Evolutionary conservation across 1,139 yeast genomes (phyloP), one percentile per base, ranked within the genome.

Genomic region (Candida sp.): DNA sequence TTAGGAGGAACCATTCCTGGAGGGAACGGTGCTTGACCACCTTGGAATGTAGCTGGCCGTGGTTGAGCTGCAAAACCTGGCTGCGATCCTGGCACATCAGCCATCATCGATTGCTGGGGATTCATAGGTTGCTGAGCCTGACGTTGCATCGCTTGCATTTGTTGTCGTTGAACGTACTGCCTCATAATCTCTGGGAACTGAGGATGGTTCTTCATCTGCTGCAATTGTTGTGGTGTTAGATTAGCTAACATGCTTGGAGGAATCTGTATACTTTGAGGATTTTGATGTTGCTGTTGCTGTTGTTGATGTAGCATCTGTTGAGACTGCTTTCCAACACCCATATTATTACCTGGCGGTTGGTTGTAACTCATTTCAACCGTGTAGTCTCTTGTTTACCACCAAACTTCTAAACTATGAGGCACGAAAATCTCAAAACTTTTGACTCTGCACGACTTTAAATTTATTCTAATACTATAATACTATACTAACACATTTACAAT

Each of bases 201-300:
- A 3, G 77, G 78, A 51, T 76, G 77, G 54, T 60, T 66, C 44
- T 75, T 72, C 51, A 77, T 64, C 47, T 77, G 73, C 48, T 75
- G 76, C 35, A 75, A 66, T 44, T 74, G 78, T 49, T 73, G 75
- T 8, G 77, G 75, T 22, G 71, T 60, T 41, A 72, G 56, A 42
- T 73, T 70, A 23, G 74, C 68, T 36, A 68, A 59, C 54, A 66
- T 74, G 21, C 68, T 77, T 12, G 72, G 77, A 38, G 65, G 62
- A 60, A 62, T 58, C 25, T 68, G 64, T 42, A 60, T 42, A 45
- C 45, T 49, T 27, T 41, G 34, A 42, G 43, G 50, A n/a, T 40
- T 40, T 36, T 55, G 63, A 34, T 45, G 50, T 41, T 43, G 51
- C 35, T 44, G 54, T 38, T 49, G 52, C 6, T 39, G 48, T 40